A percentile compares a stretch with the other conserved stretches of the same genome.
These are phyloP conservation scores for Cinnamomum chago DNA, from an alignment of 164 flowering plant genomes.

Conservation along the genomic window DNA sequence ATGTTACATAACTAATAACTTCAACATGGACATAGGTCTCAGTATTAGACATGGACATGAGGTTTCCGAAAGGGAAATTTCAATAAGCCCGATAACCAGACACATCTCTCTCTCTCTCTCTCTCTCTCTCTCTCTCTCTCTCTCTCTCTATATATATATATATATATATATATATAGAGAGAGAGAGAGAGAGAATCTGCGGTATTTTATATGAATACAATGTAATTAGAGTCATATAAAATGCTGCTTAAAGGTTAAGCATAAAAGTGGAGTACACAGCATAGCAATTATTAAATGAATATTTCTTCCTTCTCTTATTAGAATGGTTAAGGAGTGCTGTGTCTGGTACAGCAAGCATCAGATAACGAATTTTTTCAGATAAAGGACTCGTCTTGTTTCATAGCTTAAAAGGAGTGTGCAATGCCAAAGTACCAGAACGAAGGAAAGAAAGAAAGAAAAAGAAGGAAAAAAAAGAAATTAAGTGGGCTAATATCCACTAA, in stretches of 20 bases:
- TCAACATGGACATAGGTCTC: too few species aligned
- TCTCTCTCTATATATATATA: not conserved
- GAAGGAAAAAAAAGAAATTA: not conserved
- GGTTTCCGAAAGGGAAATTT: not conserved
- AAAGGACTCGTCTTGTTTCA: too few species aligned
- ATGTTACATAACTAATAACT: too few species aligned
- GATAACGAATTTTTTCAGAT: too few species aligned
- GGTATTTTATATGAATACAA: too few species aligned
- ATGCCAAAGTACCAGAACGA: not conserved
- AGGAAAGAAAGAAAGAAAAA: not conserved
- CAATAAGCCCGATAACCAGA: not conserved
- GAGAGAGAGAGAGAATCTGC: too few species aligned
- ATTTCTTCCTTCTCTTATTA: too few species aligned
- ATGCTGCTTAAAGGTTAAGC: too few species aligned
- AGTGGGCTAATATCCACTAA: not conserved
- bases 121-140: not conserved
- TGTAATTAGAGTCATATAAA: too few species aligned
- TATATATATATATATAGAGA: too few species aligned
- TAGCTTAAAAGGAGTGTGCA: not conserved
- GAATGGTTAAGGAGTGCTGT: not conserved
- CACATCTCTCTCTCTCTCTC: not conserved
- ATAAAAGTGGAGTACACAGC: not conserved
- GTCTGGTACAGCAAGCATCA: not conserved
- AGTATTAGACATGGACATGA: not conserved
- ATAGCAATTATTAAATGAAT: not conserved